Base-by-base conservation (phyloP, 768 basidiomycete genomes). In the Termitomyces eurrhizus region DNA sequence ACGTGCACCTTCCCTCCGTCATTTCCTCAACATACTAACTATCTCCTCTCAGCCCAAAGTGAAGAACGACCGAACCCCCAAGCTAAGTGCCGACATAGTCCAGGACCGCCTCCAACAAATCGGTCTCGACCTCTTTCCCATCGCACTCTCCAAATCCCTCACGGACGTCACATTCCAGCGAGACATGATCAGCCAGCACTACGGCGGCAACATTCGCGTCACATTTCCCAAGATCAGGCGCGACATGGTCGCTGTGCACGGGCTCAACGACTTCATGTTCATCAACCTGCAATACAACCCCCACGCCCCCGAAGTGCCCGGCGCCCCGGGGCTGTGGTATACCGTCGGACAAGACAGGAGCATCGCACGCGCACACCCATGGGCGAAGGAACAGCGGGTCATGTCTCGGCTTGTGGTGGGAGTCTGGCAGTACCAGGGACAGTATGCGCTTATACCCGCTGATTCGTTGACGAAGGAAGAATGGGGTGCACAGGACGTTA, bases 321-420 rank as follows among this genome's bases (percentile, higher is more conserved):
- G 77, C 0, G 68, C 69, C 0, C 71, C 70, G 0, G 77, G 78
- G 0, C 58, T 80, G 0, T 73, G 64, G 57, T 75, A 76, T 36
- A 52, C 55, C 12, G 29, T 60, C 16, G 60, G 44, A 6, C 55
- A 56, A 35, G 39, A 12, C 24, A 24, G 9, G 36, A 45, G 26
- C 7, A 37, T 60, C 11, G 13, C 12, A 5, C 46, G 45, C n/a
- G 51, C 56, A n/a, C 16, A 61, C 33, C 48, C 52, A 7, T 58
- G 59, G 56, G 4, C 42, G 4, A 53, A 60, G 35, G 26, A 26
- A 11, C 49, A 46, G 21, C 48, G 65, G 45, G 53, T 64, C 1
- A 6, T 66, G 16, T 18, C 56, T 3, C 33, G 56, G 21, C 33
- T 66, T 8, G 21, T 14, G 7, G 13, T 21, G 1, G 63, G 59